Evolutionary conservation across 257 asterid species (phyloP).

Genomic region (Cynanchum wilfordii): DNA sequence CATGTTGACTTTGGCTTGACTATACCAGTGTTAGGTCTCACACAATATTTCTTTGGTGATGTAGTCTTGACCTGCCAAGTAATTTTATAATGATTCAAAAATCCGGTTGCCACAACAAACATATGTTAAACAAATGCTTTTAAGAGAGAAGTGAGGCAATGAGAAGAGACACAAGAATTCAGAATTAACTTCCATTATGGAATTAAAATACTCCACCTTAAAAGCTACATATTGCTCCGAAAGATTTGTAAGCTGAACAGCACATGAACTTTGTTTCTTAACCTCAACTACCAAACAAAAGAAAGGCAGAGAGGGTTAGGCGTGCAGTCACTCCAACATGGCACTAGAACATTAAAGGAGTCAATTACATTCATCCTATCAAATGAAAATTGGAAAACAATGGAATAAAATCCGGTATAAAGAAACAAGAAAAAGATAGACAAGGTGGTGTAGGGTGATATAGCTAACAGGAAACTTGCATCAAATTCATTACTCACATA

Average conservation of each 20-base stretch:
- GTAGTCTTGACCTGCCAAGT: slow-evolving; percentile 83
- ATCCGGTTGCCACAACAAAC: not conserved
- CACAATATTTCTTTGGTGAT: slow-evolving; percentile 86
- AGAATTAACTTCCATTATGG: not conserved
- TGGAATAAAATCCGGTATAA: not conserved
- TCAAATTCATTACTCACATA: slow-evolving; percentile 27
- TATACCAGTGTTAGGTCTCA: slow-evolving; percentile 80
- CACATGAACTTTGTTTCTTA: slow-evolving; percentile 70
- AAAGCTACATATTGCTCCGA: slow-evolving; percentile 79
- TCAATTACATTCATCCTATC: not conserved
- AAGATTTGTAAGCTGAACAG: slow-evolving; percentile 59
- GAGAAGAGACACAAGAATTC: not conserved
- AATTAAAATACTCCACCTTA: slow-evolving; percentile 51
- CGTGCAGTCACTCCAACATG: not conserved
- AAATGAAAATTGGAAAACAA: not conserved
- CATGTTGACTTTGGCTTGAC: slow-evolving; percentile 69
- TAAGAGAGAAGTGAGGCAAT: not conserved
- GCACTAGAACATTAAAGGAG: not conserved
- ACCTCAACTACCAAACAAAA: slow-evolving; percentile 58
- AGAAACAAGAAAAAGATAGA: not conserved
- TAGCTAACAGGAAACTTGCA: no score
- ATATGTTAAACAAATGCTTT: not conserved
- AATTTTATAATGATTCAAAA: slow-evolving; percentile 9
- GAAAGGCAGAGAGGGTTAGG: slow-evolving; percentile 9
- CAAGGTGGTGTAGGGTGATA: not conserved